Evolutionary conservation across 2,329 filamentous ascomycete species (phyloP).

Genomic region (Furcasterigmium furcatum): DNA sequence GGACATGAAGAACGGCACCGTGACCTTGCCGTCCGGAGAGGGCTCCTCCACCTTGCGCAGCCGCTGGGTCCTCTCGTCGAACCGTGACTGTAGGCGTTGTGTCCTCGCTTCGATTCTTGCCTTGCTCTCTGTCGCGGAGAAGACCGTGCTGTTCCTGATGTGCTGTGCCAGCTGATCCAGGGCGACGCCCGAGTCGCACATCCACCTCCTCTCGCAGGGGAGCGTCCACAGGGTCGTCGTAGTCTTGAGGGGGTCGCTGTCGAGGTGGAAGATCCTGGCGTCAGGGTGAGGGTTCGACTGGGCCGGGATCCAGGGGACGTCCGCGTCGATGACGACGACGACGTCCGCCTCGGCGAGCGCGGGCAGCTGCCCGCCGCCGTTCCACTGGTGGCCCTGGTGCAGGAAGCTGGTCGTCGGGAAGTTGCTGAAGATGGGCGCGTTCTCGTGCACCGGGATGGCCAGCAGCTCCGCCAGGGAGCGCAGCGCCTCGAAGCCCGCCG

Average conservation of each 20-base stretch:
- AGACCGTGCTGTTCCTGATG: slow-evolving; percentile 24
- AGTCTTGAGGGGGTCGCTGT: slow-evolving; percentile 62
- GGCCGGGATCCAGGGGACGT: slow-evolving; percentile 66
- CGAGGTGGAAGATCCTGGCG: slow-evolving; percentile 60
- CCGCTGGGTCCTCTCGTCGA: slow-evolving; percentile 47
- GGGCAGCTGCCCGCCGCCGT: slow-evolving; percentile 12
- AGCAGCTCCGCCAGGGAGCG: slow-evolving; percentile 12
- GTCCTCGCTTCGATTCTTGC: slow-evolving; percentile 55
- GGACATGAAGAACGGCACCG: slow-evolving; percentile 49
- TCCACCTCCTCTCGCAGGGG: slow-evolving; percentile 42
- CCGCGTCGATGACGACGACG: slow-evolving; percentile 63
- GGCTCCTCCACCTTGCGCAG: slow-evolving; percentile 42
- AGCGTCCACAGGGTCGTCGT: slow-evolving; percentile 55
- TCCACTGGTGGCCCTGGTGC: slow-evolving; percentile 15
- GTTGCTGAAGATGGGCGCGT: slow-evolving; percentile 42
- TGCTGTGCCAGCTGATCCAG: slow-evolving; percentile 19
- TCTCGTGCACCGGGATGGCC: slow-evolving; percentile 41
- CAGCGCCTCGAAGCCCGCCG: slow-evolving; percentile 9
- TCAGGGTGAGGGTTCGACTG: slow-evolving; percentile 53
- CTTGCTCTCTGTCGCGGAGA: slow-evolving; percentile 59
- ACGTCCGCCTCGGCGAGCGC: slow-evolving; percentile 58
- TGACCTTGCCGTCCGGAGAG: slow-evolving; percentile 45
- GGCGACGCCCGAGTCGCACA: slow-evolving; percentile 40
- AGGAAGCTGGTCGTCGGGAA: slow-evolving; percentile 14
- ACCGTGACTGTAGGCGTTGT: slow-evolving; percentile 53